These are phyloP conservation scores for Xenosphaeropsis pyriputrescens DNA, from an alignment of 2,329 filamentous ascomycete species.

Conservation along the genomic window DNA sequence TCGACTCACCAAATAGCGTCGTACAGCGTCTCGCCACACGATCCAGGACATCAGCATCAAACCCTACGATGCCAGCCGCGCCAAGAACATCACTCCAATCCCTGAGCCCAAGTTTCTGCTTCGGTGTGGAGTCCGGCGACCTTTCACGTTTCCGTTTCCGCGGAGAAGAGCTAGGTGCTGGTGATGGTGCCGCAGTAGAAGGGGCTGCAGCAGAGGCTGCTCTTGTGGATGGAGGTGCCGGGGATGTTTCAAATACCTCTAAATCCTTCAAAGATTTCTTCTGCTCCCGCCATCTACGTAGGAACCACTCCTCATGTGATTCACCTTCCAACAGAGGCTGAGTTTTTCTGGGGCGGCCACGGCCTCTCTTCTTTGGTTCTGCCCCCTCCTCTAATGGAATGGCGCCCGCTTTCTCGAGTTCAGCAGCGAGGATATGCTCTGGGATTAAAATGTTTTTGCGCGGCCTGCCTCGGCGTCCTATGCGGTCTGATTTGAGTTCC, in stretches of 20 bases:
- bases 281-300: constrained; percentile 28
- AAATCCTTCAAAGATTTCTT: constrained; percentile 19
- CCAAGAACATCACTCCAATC: constrained; percentile 83
- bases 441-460: background rate
- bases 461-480: too few relatives aligned
- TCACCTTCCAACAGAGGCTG: constrained; percentile 27
- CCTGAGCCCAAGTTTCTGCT: constrained; percentile 17
- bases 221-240: too few relatives aligned
- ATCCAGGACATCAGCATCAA: constrained; percentile 47
- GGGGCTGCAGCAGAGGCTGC: too few relatives aligned
- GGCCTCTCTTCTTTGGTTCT: background rate
- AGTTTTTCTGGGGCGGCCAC: constrained; percentile 11
- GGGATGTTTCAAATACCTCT: too few relatives aligned
- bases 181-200: too few relatives aligned
- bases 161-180: too few relatives aligned
- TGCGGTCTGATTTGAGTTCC: background rate
- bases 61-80: constrained; percentile 60
- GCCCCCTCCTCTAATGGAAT: too few relatives aligned
- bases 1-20: constrained; percentile 57
- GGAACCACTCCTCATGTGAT: constrained; percentile 27
- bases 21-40: constrained; percentile 63
- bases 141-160: too few relatives aligned
- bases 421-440: background rate
- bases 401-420: too few relatives aligned
- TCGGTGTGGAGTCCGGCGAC: too few relatives aligned